Conservation (phyloP, 345 rosid species). For the Camelina hispida region DNA sequence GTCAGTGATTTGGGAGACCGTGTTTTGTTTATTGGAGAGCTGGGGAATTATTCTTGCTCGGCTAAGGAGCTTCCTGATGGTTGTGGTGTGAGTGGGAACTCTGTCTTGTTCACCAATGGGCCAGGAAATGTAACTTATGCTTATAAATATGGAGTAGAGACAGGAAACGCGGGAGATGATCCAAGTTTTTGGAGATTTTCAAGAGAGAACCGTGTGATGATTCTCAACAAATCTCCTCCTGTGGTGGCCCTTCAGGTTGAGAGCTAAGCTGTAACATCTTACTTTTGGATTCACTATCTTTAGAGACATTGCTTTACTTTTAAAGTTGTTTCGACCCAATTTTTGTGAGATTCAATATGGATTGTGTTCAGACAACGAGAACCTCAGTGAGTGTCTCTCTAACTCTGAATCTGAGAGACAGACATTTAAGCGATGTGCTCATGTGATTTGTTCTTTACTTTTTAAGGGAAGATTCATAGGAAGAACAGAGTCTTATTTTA, state of each 20-base stretch:
- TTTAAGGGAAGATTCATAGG: too few relatives aligned
- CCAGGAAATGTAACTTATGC: not conserved
- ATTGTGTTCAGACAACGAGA: too few relatives aligned
- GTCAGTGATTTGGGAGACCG: slow-evolving; percentile 15
- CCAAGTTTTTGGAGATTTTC: not conserved
- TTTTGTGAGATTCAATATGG: too few relatives aligned
- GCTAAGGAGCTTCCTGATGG: slow-evolving; percentile 22
- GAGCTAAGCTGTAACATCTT: not conserved
- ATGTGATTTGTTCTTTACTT: too few relatives aligned
- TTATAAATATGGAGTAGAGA: not conserved
- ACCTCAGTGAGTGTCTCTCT: too few relatives aligned
- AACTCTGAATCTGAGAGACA: too few relatives aligned
- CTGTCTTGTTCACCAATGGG: not conserved
- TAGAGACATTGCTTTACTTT: too few relatives aligned
- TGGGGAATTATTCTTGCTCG: not conserved
- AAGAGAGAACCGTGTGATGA: not conserved
- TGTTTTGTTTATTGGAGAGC: not conserved
- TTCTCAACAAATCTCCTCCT: not conserved
- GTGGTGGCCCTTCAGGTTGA: not conserved
- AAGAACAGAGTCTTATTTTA: too few relatives aligned
- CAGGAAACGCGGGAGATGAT: not conserved
- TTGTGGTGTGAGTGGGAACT: slow-evolving; percentile 30
- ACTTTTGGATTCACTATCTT: not conserved
- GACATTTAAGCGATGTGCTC: too few relatives aligned
- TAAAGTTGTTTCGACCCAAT: too few relatives aligned